These are phyloP conservation scores for Lachancea sp. DNA, from an alignment of 805 yeast genomes.

Conservation along the genomic window DNA sequence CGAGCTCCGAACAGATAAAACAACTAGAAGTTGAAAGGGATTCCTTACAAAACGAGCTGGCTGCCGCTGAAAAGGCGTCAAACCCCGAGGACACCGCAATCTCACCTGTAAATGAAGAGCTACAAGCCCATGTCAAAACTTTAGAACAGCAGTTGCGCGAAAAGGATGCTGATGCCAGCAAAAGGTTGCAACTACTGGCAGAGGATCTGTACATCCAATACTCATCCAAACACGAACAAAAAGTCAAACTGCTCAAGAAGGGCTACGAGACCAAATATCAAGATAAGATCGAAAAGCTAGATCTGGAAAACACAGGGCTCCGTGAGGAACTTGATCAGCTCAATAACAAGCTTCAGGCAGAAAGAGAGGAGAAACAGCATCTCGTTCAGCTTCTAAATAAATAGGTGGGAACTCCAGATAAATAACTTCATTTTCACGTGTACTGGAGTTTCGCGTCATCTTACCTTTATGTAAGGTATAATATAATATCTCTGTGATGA, in stretches of 20 bases:
- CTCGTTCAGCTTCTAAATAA: slow-evolving; percentile 47
- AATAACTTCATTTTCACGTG: neutral
- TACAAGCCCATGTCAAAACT: slow-evolving; percentile 16
- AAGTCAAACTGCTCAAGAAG: slow-evolving; percentile 54
- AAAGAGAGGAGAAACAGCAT: slow-evolving; percentile 52
- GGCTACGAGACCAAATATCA: slow-evolving; percentile 52
- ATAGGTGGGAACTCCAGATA: neutral
- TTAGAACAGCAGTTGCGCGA: slow-evolving; percentile 32
- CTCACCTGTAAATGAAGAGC: slow-evolving; percentile 8
- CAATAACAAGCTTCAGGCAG: slow-evolving; percentile 42
- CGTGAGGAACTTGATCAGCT: slow-evolving; percentile 49
- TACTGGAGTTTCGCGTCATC: neutral
- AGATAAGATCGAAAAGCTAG: slow-evolving; percentile 37
- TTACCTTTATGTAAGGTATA: no score
- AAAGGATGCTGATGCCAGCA: slow-evolving; percentile 46
- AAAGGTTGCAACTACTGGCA: slow-evolving; percentile 54
- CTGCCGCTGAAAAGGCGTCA: slow-evolving; percentile 14
- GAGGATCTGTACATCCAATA: slow-evolving; percentile 68
- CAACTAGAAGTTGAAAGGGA: slow-evolving; percentile 27
- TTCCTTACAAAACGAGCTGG: slow-evolving; percentile 20
- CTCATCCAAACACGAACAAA: slow-evolving; percentile 69
- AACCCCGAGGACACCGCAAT: neutral
- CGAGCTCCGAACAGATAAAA: slow-evolving; percentile 25
- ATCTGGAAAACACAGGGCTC: slow-evolving; percentile 40
- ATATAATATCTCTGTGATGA: no score